Base-by-base conservation (phyloP, 345 rosid species). In the Arabidopsis suecica region DNA sequence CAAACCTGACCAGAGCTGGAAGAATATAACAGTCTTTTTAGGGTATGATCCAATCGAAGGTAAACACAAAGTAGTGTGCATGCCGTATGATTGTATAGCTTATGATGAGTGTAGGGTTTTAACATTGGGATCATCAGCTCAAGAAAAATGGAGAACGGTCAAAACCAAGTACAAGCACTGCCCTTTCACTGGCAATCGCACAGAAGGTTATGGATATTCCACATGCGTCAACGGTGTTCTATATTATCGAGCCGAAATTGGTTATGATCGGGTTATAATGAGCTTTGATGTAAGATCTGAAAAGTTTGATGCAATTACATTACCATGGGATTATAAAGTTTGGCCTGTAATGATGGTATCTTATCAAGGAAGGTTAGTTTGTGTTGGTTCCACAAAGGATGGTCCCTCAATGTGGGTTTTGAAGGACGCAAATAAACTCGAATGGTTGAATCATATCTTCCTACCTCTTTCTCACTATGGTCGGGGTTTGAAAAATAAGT, bases 61-160 rank as follows among this genome's bases (percentile, higher is more conserved):
- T 28, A 61, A 32, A 30, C 53, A 50, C 76, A 62, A 72, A 72
- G 44, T 72, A 16, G 13, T 60, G 66, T 71, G 33, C 48, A 6
- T 59, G 25, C 48, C 33, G 33, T n/a, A 4, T 28, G 3, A 13
- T 49, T 44, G 2, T 1, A 0, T 16, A 8, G 48, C n/a, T 7
- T 33, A 18, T 0, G 57, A 60, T 2, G 68, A 36, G 50, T 48
- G 59, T 49, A 0, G 20, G 13, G 75, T 71, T 50, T 37, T 49
- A 10, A 61, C 61, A 37, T 28, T 49, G 30, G 75, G 68, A 48
- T 71, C 68, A 49, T 23, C 25, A 23, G 5, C 14, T 56, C 76
- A 72, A 49, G 30, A 61, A 61, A 16, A 49, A 38, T 72, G 76
- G 76, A 16, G 68, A 50, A 16, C 48, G 48, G 48, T 65, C 56